Base-by-base conservation (phyloP, 164 flowering plant genomes). In the Chloranthus sessilifolius region DNA sequence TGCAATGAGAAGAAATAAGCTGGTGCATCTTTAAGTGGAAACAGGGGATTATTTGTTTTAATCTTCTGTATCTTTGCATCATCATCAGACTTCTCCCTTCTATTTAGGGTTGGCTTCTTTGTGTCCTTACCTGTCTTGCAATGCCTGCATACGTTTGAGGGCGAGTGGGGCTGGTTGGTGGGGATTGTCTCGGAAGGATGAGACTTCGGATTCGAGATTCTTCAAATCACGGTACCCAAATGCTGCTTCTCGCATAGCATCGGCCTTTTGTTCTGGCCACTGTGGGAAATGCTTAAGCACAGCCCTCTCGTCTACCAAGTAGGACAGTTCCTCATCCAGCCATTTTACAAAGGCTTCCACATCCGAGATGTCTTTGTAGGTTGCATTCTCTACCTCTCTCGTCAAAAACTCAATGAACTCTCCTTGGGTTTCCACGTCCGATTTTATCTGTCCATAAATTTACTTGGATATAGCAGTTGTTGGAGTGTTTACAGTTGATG, bases 211-310 rank as follows among this genome's bases (percentile, higher is more conserved):
- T 48, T 86, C 80, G 1, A 83, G 74, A 49, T 65, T 80, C 63
- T 56, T 78, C 26, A 87, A 67, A 49, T 80, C 91, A 34, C 83
- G 50, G 77, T 71, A 83, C 66, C 60, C 70, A 65, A 62, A 83
- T 47, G 91, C 88, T 3, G 91, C 91, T 66, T 87, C 95, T 2
- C 88, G 56, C 60, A 87, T 59, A 5, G 95, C 72, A 55, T 87
- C 91, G 11, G 87, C 85, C 61, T 87, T 87, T 40, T 71, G 35
- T 59, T 87, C 95, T 5, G 95, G 95, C 95, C 95, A 87, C 14
- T 71, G 71, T 1, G 79, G 79, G 33, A 87, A 87, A 57, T 83
- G 85, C 68, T 80, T 83, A 47, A 83, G 63, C n/a, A 86, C 95
- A 10, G 95, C 90, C 66, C 95, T 73, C 61, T 86, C 95, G 43